Conservation (phyloP, 2,329 filamentous ascomycete species). For the Ceratocystis eucalypticola region DNA sequence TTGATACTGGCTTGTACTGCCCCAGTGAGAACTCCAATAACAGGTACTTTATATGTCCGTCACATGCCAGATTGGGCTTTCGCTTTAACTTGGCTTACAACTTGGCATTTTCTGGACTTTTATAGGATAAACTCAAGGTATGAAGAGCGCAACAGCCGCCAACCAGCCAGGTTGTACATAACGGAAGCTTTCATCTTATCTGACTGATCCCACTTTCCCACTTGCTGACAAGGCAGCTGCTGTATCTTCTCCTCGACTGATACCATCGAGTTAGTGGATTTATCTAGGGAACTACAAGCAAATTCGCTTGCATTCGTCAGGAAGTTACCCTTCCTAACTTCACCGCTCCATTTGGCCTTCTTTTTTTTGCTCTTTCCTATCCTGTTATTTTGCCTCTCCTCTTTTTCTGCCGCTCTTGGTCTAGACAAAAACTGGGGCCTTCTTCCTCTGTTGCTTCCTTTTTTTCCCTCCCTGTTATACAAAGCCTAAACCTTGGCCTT, state of each 20-base stretch:
- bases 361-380: neutral
- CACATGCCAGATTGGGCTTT: neutral
- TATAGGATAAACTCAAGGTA: too few relatives aligned
- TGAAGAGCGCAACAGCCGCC: too few relatives aligned
- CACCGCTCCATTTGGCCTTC: neutral
- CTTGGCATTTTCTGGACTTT: too few relatives aligned
- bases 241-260: too few relatives aligned
- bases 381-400: neutral
- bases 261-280: too few relatives aligned
- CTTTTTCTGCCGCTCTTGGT: constrained; percentile 6
- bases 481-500: too few relatives aligned
- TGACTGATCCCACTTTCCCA: too few relatives aligned
- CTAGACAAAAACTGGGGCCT: neutral
- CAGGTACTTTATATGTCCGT: neutral
- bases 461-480: neutral
- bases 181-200: too few relatives aligned
- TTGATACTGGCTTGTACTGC: neutral
- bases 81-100: neutral
- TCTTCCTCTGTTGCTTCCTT: neutral
- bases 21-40: neutral
- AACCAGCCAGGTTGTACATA: too few relatives aligned
- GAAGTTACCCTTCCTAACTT: neutral
- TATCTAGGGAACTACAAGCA: too few relatives aligned
- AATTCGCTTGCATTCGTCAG: too few relatives aligned
- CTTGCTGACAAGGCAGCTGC: too few relatives aligned